phyloP scores from a whole-genome alignment of 106 monocot species.

The Acorus calamus region DNA sequence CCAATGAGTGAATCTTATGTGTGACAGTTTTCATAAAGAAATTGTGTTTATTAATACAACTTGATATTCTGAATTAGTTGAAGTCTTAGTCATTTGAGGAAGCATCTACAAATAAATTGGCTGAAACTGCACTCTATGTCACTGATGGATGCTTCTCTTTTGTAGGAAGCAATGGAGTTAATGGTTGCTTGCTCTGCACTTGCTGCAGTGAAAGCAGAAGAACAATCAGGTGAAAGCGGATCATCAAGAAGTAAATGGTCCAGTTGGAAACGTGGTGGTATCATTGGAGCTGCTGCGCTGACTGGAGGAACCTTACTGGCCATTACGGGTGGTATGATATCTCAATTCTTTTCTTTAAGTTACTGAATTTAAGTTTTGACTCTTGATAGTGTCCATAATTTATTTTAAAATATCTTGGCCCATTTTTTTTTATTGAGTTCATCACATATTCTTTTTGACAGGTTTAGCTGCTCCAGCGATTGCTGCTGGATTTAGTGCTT shows the following conservation, averaged over 20 bases:
- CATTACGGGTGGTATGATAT: slow-evolving; percentile 68
- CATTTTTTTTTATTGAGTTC: slow-evolving; percentile 2
- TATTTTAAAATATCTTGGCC: not conserved
- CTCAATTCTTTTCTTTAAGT: not conserved
- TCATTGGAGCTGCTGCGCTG: slow-evolving; percentile 95
- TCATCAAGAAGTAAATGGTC: slow-evolving; percentile 56
- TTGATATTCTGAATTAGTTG: no score
- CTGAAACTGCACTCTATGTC: not conserved
- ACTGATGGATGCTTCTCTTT: not conserved
- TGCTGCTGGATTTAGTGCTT: slow-evolving; percentile 91
- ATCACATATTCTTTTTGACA: slow-evolving; percentile 10
- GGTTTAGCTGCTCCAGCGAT: slow-evolving; percentile 98
- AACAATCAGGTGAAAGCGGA: slow-evolving; percentile 31
- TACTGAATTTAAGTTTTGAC: not conserved
- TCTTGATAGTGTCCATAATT: not conserved
- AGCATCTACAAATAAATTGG: not conserved
- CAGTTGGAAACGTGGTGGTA: slow-evolving; percentile 88
- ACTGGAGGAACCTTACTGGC: slow-evolving; percentile 89
- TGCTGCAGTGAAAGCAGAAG: slow-evolving; percentile 69
- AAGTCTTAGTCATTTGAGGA: not conserved
- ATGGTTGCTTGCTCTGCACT: slow-evolving; percentile 97
- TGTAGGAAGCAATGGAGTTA: slow-evolving; percentile 94
- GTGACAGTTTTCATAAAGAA: no score
- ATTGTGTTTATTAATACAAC: no score
- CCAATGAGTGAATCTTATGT: no score